Evolutionary conservation across 306 rosid species (phyloP), one percentile per base, ranked within the genome.

Genomic region (Sophora flavescens): DNA sequence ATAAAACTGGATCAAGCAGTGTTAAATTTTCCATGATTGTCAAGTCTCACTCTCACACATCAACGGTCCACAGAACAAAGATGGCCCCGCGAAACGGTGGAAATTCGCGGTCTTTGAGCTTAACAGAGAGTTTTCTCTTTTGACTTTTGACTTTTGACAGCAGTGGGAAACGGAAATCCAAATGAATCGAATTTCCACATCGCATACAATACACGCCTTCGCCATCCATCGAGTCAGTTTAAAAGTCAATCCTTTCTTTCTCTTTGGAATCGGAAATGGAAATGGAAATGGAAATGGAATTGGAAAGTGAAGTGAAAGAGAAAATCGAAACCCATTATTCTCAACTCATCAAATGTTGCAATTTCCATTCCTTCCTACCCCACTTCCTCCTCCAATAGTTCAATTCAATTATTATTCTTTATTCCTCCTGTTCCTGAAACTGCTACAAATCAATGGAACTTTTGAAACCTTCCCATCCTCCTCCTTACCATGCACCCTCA

Each of bases 391-490:
- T 67, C 22, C 39, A 28, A 79, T 64, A 53, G 22, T 58, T 68
- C 75, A 32, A 13, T 41, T 44, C 50, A 44, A 9, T 11, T 9
- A 44, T 11, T 44, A 42, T 10, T 44, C 10, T 44, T 10, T 12
- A 17, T 28, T 38, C 53, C 16, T 54, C 6, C 54, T 5, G 6
- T 4, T 35, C 22, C 22, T 22, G 22, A 22, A 22, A 6, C 6
- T 4, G 6, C 32, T 30, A 4, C 6, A 35, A 35, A 35, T 2
- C 17, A 50, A 91, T 93, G 97, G 86, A 89, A 80, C 88, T 89
- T 60, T 71, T 89, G 86, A 84, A 66, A 9, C 97, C 87, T 60
- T 79, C 78, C 1, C 74, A 66, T 54, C 83, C 89, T 72, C 86
- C 82, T 68, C 78, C 5, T 15, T 50, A 35, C 17, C 69, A 54